Base-by-base conservation (phyloP, 768 basidiomycete genomes). In the Boletus reticulatus region DNA sequence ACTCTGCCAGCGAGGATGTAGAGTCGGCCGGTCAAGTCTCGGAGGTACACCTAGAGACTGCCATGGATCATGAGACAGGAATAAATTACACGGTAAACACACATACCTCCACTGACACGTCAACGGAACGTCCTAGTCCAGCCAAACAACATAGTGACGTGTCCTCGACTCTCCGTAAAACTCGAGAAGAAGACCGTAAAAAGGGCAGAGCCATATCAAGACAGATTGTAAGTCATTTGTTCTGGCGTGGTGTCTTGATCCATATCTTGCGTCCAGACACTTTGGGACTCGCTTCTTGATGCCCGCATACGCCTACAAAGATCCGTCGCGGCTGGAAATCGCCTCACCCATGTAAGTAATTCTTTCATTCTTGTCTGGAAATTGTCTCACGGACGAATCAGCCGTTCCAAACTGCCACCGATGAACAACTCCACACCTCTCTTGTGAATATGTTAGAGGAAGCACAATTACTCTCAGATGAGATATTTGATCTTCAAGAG, bases 261-360 rank as follows among this genome's bases (percentile, higher is more conserved):
- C 48, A 43, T 46, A 53, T 41, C 27, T 49, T 31, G 48, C 31
- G 11, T 52, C 24, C 55, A 98, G 94, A 76, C 78, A 4, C 72
- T 94, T 36, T 97, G 93, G 89, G 93, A 98, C 69, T 78, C 80
- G 6, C 77, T 98, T 37, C 78, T 98, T 29, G 92, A 97, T 67
- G 84, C 90, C n/a, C 84, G 96, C 36, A 98, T 98, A 68, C 86
- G 86, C 24, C 72, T 97, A 43, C 96, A 98, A 73, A 98, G 94
- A 74, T 81, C 87, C 22, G 76, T 85, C 43, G 64, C 76, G 2
- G 75, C 85, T 12, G 78, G 85, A 7, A 90, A 92, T 64, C 74
- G 75, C 47, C 76, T 97, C 7, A 87, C 90, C 34, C 65, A 60
- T 34, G 92, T 87, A 65, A 61, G 85, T 73, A 37, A 8, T 56